Conservation (phyloP, 345 rosid genomes). For the Geranium rotundifolium region DNA sequence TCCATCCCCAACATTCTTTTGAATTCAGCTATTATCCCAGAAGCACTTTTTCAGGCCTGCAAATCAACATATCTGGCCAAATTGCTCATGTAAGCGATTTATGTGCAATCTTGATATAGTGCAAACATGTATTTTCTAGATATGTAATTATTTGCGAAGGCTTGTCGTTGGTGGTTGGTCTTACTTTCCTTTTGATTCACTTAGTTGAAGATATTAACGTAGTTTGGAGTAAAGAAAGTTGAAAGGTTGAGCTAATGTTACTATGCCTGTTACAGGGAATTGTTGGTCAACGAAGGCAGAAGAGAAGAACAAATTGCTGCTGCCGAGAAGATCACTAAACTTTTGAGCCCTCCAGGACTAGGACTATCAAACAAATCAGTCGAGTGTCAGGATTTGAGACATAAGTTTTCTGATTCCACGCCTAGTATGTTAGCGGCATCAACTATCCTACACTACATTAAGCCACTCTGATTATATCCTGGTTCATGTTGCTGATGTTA, state of each 20-base stretch:
- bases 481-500: no score
- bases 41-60: constrained; percentile 70
- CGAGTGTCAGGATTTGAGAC: no score
- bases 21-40: constrained; percentile 64
- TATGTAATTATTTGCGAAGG: no score
- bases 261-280: constrained; percentile 31
- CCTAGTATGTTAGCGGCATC: constrained; percentile 73
- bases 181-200: no score
- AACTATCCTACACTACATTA: constrained; percentile 36
- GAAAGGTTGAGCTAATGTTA: no score
- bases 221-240: no score
- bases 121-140: neutral
- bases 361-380: no score
- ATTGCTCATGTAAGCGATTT: constrained; percentile 7
- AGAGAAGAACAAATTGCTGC: constrained; percentile 48
- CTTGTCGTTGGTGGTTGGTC: no score
- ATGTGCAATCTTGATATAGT: neutral
- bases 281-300: constrained; percentile 25
- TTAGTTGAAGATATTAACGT: no score
- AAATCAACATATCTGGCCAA: constrained; percentile 23
- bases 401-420: constrained; percentile 12
- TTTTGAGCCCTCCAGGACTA: no score
- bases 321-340: constrained; percentile 27
- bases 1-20: constrained; percentile 84
- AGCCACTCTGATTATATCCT: constrained; percentile 12